Evolutionary conservation across 495 filamentous ascomycete genomes (phyloP), one percentile per base, ranked within the genome.

Genomic region (Penicillium verhagenii): DNA sequence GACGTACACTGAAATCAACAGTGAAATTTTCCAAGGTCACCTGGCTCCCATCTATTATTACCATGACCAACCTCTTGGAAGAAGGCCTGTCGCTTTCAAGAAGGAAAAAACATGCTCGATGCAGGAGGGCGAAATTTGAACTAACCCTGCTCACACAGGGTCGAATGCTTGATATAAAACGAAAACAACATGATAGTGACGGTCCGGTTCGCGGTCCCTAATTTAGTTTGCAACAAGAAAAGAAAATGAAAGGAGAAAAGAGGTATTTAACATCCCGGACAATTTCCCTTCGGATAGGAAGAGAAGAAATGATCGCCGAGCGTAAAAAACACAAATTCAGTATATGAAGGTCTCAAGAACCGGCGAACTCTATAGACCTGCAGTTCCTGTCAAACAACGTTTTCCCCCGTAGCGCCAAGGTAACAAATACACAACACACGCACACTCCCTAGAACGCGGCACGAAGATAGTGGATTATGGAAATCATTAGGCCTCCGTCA

Each of bases 361-460:
- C 42, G 48, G 63, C 50, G 54, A 65, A 69, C 63, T 70, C 66
- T 72, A 75, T 75, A 66, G 70, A 65, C 60, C 64, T 68, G 63
- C 62, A 57, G 67, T 63, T 63, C 66, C 58, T 62, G 65, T 66
- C 70, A 57, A 71, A 67, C 60, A 67, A 55, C 61, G 62, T 66
- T 65, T 68, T 66, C 65, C 67, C 66, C 70, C 66, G 50, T 66
- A 72, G 69, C 70, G 70, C 72, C 71, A 70, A 68, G 66, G 63
- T 58, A 72, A 71, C 52, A 66, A 68, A 71, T 61, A 64, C 61
- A 70, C 47, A 67, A 66, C 66, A 71, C 60, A 64, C 61, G 69
- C 47, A 67, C 69, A 63, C 62, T 61, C 65, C 68, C 72, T 59
- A 68, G 55, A 69, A 65, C 65, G 60, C 63, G 61, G 57, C 59